A percentile compares a stretch with the other conserved stretches of the same genome.
These are phyloP conservation scores for Neoboletus subvelutipes DNA, from an alignment of 768 basidiomycete species.

Conservation along the genomic window DNA sequence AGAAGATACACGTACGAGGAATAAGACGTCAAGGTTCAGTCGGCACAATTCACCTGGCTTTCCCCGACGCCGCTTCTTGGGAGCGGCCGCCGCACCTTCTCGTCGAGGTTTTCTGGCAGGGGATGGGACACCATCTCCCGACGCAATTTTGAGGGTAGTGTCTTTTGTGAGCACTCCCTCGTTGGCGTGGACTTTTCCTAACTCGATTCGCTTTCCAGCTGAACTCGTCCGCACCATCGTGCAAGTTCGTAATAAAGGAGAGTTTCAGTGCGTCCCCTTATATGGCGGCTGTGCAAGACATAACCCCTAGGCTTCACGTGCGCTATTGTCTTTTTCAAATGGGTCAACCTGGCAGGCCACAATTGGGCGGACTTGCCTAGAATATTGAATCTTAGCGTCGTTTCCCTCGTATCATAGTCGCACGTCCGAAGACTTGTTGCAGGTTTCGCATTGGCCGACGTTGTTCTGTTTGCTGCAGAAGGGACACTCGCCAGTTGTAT, in stretches of 20 bases:
- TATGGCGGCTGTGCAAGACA: neutral
- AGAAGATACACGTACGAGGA: conserved; percentile 4
- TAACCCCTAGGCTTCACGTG: neutral
- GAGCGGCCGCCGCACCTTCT: neutral
- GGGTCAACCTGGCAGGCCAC: neutral
- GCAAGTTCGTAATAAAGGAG: neutral
- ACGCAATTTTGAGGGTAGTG: neutral
- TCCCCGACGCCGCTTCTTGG: conserved; percentile 2
- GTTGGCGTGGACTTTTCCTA: neutral
- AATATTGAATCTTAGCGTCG: conserved; percentile 45
- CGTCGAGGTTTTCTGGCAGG: neutral
- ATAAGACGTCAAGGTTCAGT: conserved; percentile 13
- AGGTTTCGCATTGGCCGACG: neutral
- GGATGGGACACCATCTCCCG: neutral
- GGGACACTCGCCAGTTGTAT: conserved; percentile 80
- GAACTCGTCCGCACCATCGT: conserved; percentile 1
- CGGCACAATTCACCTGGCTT: conserved; percentile 3
- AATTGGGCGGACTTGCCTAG: conserved; percentile 53
- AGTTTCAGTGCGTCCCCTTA: neutral
- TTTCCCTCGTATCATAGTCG: conserved; percentile 56
- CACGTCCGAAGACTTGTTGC: conserved; percentile 44
- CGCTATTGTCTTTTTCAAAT: neutral
- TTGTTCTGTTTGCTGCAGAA: conserved; percentile 36
- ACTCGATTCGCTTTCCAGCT: neutral
- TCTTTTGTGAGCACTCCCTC: neutral